Evolutionary conservation across 1,284 basidiomycete genomes (phyloP), one percentile per base, ranked within the genome.

Genomic region (Entoloma clypeatum): DNA sequence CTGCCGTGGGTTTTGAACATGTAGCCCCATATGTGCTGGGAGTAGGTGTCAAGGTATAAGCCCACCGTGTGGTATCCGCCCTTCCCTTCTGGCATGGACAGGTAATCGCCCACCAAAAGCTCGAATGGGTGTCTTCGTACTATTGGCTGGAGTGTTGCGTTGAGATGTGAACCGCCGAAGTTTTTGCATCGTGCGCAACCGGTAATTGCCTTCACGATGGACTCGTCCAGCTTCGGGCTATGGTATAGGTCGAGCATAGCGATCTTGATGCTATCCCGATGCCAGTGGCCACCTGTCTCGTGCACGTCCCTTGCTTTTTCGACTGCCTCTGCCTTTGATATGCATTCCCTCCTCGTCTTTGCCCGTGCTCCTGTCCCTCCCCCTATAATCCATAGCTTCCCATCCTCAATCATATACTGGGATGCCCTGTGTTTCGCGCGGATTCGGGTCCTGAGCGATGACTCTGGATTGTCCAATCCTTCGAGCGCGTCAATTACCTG

Each of bases 61-160:
- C 55, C 55, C 1, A 64, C 19, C 3, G 50, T 60, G 7, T 54
- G 45, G 45, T 53, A 61, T 1, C 61, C 60, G 0, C 63, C 62
- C 26, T 57, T 61, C 2, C 62, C 65, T 16, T 33, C 35, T n/a
- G n/a, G n/a, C n/a, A n/a, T n/a, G n/a, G n/a, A n/a, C n/a, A n/a
- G n/a, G n/a, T n/a, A n/a, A n/a, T 68, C 59, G 2, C 54, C 56
- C 1, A 61, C 60, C 8, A 68, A 23, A 7, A 67, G 50, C 24
- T 65, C 55, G 42, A 67, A 64, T 2, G 65, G 65, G 36, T 59
- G 60, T 2, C 57, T 45, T 5, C 64, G 44, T 0, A 54, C 60
- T 33, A 69, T 62, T 2, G 65, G 65, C 18, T 66, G 45, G 7
- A 69, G 43, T 0, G 65, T 52, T 0, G 62, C 49, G 32, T 63